Evolutionary conservation across 192 early-diverging fungal species (phyloP), one percentile per base, ranked within the genome.

Genomic region (Mortierella claussenii): DNA sequence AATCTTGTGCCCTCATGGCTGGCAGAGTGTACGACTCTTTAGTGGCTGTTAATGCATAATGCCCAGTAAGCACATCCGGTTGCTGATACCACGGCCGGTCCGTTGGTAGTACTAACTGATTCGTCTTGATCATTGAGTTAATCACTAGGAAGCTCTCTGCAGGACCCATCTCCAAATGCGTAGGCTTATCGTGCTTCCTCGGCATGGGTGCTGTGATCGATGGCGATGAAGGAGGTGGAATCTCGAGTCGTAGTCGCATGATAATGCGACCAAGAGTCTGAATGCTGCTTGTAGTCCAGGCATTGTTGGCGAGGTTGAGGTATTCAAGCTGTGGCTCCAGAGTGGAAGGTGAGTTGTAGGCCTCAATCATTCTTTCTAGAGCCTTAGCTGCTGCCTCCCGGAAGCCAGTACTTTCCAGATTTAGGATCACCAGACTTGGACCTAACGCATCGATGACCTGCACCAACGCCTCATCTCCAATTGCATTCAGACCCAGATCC

Each of bases 381-480:
- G 68, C 68, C 32, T 55, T 61, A 27, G 58, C 48, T 9, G 68
- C 58, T 12, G 27, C 36, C 42, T 69, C 68, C 20, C 68, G 49
- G 51, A 69, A 69, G 27, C 68, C 68, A 12, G 59, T 69, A n/a
- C 40, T 61, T 28, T 69, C 68, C 31, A 69, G 44, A 44, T 61
- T 69, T 34, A 69, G 37, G n/a, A 48, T 5, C 12, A 42, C 17
- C 0, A 69, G 27, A 9, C 61, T 69, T 10, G 68, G 68, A 21
- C 68, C 68, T 21, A 69, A 26, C 7, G 58, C 42, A 2, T 45
- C 58, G 18, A 69, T 55, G 20, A 61, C 31, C 8, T 23, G 4
- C 12, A 32, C 68, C 51, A 69, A 21, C 18, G 43, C 37, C 23
- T 69, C 68, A 43, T 69, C 68, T 2, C 44, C 58, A 3, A 69